A percentile compares a stretch with the other conserved stretches of the same genome.
Conservation (phyloP, 352 stramenopile species). For the Globisporangium yorkense region DNA sequence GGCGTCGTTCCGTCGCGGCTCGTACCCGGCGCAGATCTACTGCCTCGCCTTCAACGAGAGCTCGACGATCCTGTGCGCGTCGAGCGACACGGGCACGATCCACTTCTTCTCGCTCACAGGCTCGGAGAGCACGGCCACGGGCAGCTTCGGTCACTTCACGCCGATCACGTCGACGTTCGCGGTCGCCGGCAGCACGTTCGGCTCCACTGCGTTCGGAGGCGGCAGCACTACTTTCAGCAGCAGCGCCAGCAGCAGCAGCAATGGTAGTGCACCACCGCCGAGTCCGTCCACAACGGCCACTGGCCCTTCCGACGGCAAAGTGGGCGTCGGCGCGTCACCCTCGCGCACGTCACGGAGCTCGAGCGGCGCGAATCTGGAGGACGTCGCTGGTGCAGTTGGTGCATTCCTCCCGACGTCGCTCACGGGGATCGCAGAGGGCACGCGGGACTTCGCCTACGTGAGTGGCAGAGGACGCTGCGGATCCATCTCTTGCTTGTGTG, state of each 20-base stretch:
- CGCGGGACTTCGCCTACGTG: conserved; percentile 85
- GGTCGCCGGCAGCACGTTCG: conserved; percentile 56
- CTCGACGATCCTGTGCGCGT: conserved; percentile 92
- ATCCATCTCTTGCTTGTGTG: neutral
- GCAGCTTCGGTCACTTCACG: conserved; percentile 76
- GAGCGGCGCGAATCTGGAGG: conserved; percentile 49
- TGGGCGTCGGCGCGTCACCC: conserved; percentile 6
- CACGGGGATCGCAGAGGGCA: conserved; percentile 78
- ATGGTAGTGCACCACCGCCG: conserved; percentile 1
- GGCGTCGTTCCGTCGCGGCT: conserved; percentile 93
- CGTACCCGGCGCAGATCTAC: conserved; percentile 94
- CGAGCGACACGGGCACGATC: conserved; percentile 94
- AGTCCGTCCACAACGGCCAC: conserved; percentile 2
- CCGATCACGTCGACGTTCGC: conserved; percentile 69
- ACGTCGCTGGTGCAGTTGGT: conserved; percentile 61
- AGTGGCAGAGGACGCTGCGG: conserved; percentile 1
- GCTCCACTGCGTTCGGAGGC: conserved; percentile 39
- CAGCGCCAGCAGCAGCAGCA: conserved; percentile 6
- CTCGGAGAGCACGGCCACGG: conserved; percentile 60
- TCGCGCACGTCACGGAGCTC: conserved; percentile 25
- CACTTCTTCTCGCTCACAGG: conserved; percentile 93
- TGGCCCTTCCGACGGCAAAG: neutral
- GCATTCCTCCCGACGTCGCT: conserved; percentile 73
- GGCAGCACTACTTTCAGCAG: conserved; percentile 1
- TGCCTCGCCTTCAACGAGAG: conserved; percentile 95